A percentile compares a stretch with the other conserved stretches of the same genome.
Evolutionary conservation across 352 stramenopile genomes (phyloP).

Genomic region (Thalassiosira livingstoniorum): DNA sequence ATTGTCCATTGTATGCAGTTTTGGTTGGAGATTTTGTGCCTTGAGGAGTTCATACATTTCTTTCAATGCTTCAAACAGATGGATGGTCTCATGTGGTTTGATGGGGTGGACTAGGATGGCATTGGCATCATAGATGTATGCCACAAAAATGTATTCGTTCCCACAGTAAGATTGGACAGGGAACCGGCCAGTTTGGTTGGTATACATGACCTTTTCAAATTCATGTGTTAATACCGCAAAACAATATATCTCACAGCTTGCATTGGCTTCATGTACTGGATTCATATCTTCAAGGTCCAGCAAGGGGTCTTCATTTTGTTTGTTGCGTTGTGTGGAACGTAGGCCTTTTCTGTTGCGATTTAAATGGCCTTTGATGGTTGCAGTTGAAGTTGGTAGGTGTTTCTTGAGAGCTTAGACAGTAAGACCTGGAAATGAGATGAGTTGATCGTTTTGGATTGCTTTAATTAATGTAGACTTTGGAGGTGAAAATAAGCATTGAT

Average conservation of each 20-base stretch:
- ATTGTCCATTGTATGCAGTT: too few relatives aligned
- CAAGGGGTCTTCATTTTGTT: neutral
- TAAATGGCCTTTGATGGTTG: conserved; percentile 58
- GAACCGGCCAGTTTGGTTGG: conserved; percentile 24
- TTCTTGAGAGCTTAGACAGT: conserved; percentile 23
- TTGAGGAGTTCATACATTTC: conserved; percentile 6
- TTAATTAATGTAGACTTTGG: conserved; percentile 8
- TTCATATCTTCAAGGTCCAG: neutral
- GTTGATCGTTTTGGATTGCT: conserved; percentile 19
- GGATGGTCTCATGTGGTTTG: conserved; percentile 6
- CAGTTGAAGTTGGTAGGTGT: conserved; percentile 36
- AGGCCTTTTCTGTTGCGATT: conserved; percentile 31
- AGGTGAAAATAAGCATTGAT: conserved; percentile 4
- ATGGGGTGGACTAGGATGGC: conserved; percentile 26
- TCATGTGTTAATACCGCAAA: conserved; percentile 13
- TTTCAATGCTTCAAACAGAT: neutral
- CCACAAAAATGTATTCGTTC: conserved; percentile 33
- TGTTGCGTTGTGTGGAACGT: conserved; percentile 12
- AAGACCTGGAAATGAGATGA: conserved; percentile 42
- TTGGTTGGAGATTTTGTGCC: too few relatives aligned
- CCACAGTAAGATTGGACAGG: conserved; percentile 21
- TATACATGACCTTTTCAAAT: conserved; percentile 29
- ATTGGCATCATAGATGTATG: conserved; percentile 35
- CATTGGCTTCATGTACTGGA: neutral
- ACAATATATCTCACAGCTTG: conserved; percentile 3